Evolutionary conservation across 805 yeast genomes (phyloP).

Genomic region (Lipomyces anomalus): DNA sequence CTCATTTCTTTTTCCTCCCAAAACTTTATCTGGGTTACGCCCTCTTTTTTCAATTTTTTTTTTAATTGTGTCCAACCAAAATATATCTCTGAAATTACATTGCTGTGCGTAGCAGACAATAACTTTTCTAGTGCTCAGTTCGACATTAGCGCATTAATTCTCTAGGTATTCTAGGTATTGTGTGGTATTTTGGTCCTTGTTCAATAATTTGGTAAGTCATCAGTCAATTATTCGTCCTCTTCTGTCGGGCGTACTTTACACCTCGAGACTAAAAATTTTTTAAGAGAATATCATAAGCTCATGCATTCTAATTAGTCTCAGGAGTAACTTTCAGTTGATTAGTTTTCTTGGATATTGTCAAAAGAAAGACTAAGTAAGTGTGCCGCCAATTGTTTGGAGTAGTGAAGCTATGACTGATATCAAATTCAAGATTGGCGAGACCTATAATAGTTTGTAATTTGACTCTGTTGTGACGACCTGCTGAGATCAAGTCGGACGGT

Average conservation of each 20-base stretch:
- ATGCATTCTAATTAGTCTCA: not conserved
- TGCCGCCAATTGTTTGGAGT: not conserved
- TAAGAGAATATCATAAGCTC: not conserved
- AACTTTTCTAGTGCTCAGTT: not conserved
- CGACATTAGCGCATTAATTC: not conserved
- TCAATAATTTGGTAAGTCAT: not conserved
- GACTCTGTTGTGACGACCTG: too few relatives aligned
- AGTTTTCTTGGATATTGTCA: too few relatives aligned
- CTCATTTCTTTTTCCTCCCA: too few relatives aligned
- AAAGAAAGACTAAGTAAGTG: not conserved
- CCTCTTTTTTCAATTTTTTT: not conserved
- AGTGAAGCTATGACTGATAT: not conserved
- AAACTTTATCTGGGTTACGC: not conserved
- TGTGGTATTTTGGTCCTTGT: not conserved
- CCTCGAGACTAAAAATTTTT: not conserved
- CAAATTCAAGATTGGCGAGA: too few relatives aligned
- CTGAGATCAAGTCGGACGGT: too few relatives aligned
- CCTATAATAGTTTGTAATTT: too few relatives aligned
- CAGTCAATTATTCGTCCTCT: not conserved
- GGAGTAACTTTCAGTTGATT: constrained; percentile 24
- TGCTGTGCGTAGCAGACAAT: too few relatives aligned
- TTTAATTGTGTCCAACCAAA: not conserved
- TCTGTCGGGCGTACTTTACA: not conserved
- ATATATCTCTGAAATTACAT: not conserved
- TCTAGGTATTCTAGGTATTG: not conserved